Evolutionary conservation across 179 eudicot genomes (phyloP), one percentile per base, ranked within the genome.

Genomic region (Silene coronaria): DNA sequence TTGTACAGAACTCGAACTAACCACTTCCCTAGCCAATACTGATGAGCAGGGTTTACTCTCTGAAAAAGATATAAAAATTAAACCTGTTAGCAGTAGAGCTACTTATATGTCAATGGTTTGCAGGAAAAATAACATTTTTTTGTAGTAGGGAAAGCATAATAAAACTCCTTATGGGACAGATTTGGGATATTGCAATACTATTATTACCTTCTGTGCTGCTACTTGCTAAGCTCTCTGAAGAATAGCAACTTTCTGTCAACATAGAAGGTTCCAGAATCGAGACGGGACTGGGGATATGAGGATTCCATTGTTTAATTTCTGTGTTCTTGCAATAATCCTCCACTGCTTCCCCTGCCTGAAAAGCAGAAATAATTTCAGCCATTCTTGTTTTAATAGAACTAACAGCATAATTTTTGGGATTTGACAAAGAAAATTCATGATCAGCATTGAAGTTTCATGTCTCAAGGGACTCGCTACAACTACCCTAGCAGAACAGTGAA

Each of bases 171-270:
- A 38, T 3, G 70, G 77, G 45, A 55, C 27, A 67, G 14, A 16
- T 28, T 59, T 24, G 45, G 23, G 30, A 19, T 22, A 45, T 38
- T 38, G 45, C 12, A 38, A 5, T 9, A 36, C 9, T 38, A 12
- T 38, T 38, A 74, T 16, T 81, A 95, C 95, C 94, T 87, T 87
- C 88, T 68, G 88, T 79, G 65, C 81, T 80, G 79, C 79, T 79
- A 68, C 88, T 85, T 70, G 83, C 85, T 14, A 84, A 80, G 65
- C 85, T 88, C 48, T 89, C 90, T 21, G 97, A 83, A 67, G 96
- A 92, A 82, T 88, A 83, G 85, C 87, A 92, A 67, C 97, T 92
- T 78, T 89, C 95, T 12, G 88, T n/a, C 59, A 55, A n/a, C 59
- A 6, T 55, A 55, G 59, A 55, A 55, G 59, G 21, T 55, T 55